Evolutionary conservation across 2,329 filamentous ascomycete species (phyloP), one percentile per base, ranked within the genome.

Genomic region (Sporothrix inflata): DNA sequence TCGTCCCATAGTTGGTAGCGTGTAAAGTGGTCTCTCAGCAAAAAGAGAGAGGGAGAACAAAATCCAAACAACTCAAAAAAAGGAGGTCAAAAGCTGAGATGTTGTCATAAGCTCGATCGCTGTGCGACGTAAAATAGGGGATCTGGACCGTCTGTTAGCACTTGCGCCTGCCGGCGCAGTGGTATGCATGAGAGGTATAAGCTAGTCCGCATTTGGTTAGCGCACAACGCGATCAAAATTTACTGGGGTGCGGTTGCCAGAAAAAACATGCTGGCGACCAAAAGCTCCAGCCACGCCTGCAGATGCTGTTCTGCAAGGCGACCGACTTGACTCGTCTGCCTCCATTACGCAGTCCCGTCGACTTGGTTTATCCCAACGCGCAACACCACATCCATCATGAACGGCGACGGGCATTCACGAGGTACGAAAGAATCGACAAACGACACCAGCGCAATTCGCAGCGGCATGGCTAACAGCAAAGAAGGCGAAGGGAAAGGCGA

Each of bases 401-500:
- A 76, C 71, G 73, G 70, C 38, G 75, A 76, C 16, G 45, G 45
- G 14, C 73, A 74, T 47, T 70, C 72, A 12, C 69, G 73, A 71
- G 73, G 75, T 74, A 51, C 8, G 73, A 16, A 16, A 16, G 19
- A 16, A 49, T 21, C 4, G 8, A 40, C 3, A 16, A 16, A 24
- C 19, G 2, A 19, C 34, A 24, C 49, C n/a, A 24, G n/a, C 8
- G 47, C n/a, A 4, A 21, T 7, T 24, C 19, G 24, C 42, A 47
- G n/a, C 27, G 27, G 19, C 38, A 69, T 40, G 12, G 19, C 71
- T 73, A 66, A 74, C 53, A 27, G 38, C n/a, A 45, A 24, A 73
- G 73, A 74, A 79, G 80, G 30, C 30, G 30, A 80, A 47, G 85
- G 87, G 77, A 84, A n/a, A n/a, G n/a, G n/a, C n/a, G 45, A 80